phyloP scores from a whole-genome alignment of 192 early-diverging fungal genomes.

The Coemansia umbellata region DNA sequence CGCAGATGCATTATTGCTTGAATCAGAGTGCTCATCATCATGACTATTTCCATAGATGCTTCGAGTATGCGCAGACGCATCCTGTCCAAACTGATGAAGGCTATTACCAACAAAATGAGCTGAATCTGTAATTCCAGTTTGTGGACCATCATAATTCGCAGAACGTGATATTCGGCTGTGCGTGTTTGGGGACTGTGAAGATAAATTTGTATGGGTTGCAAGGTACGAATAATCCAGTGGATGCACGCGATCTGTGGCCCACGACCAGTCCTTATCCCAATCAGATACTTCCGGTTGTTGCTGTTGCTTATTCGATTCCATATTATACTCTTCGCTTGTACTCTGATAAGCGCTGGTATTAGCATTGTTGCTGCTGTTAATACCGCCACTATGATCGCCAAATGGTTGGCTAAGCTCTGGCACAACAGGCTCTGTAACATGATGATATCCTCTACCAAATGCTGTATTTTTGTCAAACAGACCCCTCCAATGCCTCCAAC shows the following conservation, averaged over 20 bases:
- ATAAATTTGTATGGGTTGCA: conserved; percentile 6
- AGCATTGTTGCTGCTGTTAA: background rate
- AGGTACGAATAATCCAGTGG: conserved; percentile 48
- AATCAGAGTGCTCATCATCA: no score
- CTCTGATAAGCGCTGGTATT: background rate
- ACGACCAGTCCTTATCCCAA: conserved; percentile 54
- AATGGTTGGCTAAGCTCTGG: background rate
- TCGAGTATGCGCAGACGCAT: no score
- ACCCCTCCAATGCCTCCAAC: conserved; percentile 43
- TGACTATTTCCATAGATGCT: no score
- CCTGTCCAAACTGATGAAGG: no score
- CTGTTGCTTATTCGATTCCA: background rate
- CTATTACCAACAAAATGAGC: no score
- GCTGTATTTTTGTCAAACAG: conserved; percentile 45
- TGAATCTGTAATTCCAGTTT: no score
- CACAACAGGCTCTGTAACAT: conserved; percentile 20
- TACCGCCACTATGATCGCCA: background rate
- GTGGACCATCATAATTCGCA: no score
- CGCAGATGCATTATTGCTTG: no score
- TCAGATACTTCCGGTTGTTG: conserved; percentile 32
- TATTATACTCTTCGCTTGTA: background rate
- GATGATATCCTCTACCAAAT: conserved; percentile 34
- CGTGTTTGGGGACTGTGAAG: background rate
- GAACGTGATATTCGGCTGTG: no score
- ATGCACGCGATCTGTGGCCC: conserved; percentile 48